These are phyloP conservation scores for Colletotrichum tamarilloi DNA, from an alignment of 2,329 filamentous ascomycete species.

Conservation along the genomic window DNA sequence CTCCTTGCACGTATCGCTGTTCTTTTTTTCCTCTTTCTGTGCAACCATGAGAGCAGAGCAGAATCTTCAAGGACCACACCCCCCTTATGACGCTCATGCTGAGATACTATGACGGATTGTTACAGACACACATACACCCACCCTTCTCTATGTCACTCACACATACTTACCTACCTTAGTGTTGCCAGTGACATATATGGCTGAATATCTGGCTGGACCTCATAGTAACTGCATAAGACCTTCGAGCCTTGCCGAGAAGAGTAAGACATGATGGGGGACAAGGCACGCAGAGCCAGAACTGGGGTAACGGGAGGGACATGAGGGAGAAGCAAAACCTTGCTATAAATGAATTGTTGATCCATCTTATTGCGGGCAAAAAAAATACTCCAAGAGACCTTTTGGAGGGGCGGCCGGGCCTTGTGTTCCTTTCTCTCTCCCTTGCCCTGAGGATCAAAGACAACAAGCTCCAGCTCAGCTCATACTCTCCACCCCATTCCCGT, in stretches of 20 bases:
- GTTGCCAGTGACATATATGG: neutral
- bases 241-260: neutral
- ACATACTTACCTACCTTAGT: neutral
- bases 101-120: neutral
- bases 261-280: constrained; percentile 23
- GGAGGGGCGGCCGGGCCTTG: neutral
- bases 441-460: constrained; percentile 19
- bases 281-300: constrained; percentile 30
- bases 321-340: constrained; percentile 21
- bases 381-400: neutral
- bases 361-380: constrained; percentile 4
- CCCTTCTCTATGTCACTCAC: neutral
- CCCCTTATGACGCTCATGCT: constrained; percentile 2
- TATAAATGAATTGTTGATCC: constrained; percentile 32
- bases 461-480: neutral
- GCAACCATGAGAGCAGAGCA: neutral
- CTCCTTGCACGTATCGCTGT: neutral
- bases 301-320: constrained; percentile 30
- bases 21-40: neutral
- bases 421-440: constrained; percentile 11
- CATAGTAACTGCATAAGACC: neutral
- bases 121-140: neutral
- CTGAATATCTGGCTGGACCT: neutral
- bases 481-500: constrained; percentile 1
- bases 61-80: constrained; percentile 4